Evolutionary conservation across 2,329 filamentous ascomycete species (phyloP), one percentile per base, ranked within the genome.

Genomic region (Lecanicillium sp.): DNA sequence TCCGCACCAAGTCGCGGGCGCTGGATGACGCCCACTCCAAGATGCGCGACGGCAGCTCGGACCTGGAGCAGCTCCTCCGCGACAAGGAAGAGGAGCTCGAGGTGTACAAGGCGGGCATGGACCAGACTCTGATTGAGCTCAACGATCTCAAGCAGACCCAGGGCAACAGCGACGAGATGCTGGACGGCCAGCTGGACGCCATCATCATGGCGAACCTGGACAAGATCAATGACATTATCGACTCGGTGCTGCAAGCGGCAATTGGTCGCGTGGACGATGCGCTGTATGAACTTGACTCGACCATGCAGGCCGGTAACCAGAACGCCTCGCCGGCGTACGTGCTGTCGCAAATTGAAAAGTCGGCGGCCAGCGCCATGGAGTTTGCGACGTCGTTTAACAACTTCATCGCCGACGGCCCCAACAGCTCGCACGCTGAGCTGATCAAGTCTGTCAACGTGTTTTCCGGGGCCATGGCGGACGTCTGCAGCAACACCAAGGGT

Each of bases 371-470:
- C 55, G 89, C 93, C 11, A 97, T 94, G 67, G 93, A 98, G 64
- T 98, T 98, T 67, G 93, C 91, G 2, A 97, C 91, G 0, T 85
- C 93, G 0, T 98, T 97, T 76, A 98, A 96, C 73, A 95, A 95
- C 68, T 97, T 94, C 66, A 94, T 98, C 59, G 93, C 91, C 7
- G 93, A 98, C 62, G 93, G 93, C 0, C 90, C 91, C 5, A 95
- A 90, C 65, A 89, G 87, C 62, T 84, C 83, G 9, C 89, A 96
- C 60, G 81, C 86, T 2, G 90, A 95, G 51, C 86, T 98, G 52
- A 97, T 97, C 67, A 90, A 90, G 63, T 88, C 89, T 1, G 87
- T 95, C 58, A 93, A 89, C 60, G 80, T 90, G 44, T 96, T 97
- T 67, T 78, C 93, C 1, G 88, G 90, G 17, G 87, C 93, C 3